phyloP scores from a whole-genome alignment of 2,329 filamentous ascomycete species.

The Cytospora paraplurivora region DNA sequence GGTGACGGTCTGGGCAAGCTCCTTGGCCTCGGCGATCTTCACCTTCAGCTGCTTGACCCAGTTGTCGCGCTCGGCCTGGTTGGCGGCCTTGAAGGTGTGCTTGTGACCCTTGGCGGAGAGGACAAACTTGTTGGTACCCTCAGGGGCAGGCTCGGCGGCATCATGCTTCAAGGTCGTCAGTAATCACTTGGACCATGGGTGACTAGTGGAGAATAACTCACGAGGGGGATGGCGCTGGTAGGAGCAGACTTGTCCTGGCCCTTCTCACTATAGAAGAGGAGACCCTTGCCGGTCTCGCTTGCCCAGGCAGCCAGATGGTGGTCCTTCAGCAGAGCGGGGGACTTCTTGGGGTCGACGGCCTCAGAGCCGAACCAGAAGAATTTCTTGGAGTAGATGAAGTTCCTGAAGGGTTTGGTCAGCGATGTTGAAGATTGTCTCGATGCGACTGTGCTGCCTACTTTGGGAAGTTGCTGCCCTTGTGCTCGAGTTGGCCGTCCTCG shows the following conservation, averaged over 20 bases:
- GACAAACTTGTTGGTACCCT: conserved; percentile 79
- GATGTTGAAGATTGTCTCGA: background rate
- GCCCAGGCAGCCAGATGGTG: conserved; percentile 88
- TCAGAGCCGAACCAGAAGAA: conserved; percentile 86
- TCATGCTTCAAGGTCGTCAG: conserved; percentile 48
- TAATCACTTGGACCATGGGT: background rate
- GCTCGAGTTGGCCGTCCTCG: conserved; percentile 81
- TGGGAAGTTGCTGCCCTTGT: conserved; percentile 84
- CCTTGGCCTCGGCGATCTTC: conserved; percentile 84
- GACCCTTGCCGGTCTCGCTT: conserved; percentile 89
- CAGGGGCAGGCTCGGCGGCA: conserved; percentile 70
- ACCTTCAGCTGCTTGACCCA: conserved; percentile 85
- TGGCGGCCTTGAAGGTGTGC: conserved; percentile 87
- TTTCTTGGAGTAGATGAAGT: conserved; percentile 88
- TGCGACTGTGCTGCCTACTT: conserved; percentile 65
- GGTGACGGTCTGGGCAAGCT: conserved; percentile 70
- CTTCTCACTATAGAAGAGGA: conserved; percentile 89
- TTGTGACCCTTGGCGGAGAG: conserved; percentile 86
- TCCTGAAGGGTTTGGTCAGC: conserved; percentile 54
- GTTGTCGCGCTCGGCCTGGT: conserved; percentile 78
- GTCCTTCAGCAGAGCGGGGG: conserved; percentile 77
- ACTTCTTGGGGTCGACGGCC: conserved; percentile 71
- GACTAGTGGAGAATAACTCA: conserved; percentile 48
- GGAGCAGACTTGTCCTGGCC: conserved; percentile 79
- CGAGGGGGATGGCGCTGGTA: conserved; percentile 80